Base-by-base conservation (phyloP, 78 protist species). In the Guillardia theta region DNA sequence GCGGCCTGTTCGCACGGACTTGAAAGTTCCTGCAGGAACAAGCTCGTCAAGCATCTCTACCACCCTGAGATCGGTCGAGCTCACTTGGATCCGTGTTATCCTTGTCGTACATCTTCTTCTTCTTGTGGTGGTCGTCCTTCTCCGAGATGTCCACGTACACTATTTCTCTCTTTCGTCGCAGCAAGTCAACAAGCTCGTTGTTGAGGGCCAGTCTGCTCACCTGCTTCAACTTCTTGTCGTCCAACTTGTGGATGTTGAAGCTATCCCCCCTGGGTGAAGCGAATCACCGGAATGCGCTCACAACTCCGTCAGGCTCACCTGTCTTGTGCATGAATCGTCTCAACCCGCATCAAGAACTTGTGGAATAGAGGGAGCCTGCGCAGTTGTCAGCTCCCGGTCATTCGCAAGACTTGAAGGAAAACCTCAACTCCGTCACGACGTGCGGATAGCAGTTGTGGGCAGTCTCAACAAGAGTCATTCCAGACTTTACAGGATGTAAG, bases 311-410 rank as follows among this genome's bases (percentile, higher is more conserved):
- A 43, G 1, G 4, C n/a, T 15, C 18, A n/a, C n/a, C n/a, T n/a
- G n/a, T n/a, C n/a, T n/a, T n/a, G n/a, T n/a, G n/a, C n/a, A 30
- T 78, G 90, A 15, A 43, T 78, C 37, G 50, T 78, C 53, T 78
- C 90, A 1, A 78, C 33, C 37, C 0, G 10, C 41, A 78, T 78
- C 33, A 8, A n/a, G 33, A 78, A 43, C 48, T 43, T 18, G 24
- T 78, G 10, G 90, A 78, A 78, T 22, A 78, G 90, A 6, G 90
- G 90, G 37, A 78, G 33, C 90, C 90, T 58, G 70, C 70, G 2
- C 70, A 24, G 27, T 24, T 30, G 70, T 0, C 70, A 58, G 27
- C 21, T 24, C 70, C 1, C 6, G 27, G 70, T 24, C 70, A 58
- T 30, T n/a, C 21, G 70, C 70, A 58, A 30, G 27, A 1, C 39